These are phyloP conservation scores for Leccinum sublutescens DNA, from an alignment of 768 basidiomycete genomes.

Conservation along the genomic window DNA sequence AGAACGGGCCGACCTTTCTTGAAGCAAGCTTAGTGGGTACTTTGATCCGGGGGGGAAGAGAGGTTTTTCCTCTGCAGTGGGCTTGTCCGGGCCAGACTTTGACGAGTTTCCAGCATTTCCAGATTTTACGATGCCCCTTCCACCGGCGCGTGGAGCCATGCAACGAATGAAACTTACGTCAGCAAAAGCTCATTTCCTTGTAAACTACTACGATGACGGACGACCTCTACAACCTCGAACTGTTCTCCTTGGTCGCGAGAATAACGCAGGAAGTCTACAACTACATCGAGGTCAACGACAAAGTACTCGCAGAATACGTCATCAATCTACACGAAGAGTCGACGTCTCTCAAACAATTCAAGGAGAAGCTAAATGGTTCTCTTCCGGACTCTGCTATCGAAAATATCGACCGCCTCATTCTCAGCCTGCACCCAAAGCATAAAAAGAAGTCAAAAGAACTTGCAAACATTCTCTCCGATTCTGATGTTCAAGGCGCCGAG, in stretches of 20 bases:
- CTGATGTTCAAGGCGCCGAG: slow-evolving; percentile 42
- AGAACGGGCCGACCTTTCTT: slow-evolving; percentile 58
- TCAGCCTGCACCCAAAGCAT: slow-evolving; percentile 94
- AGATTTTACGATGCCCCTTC: slow-evolving; percentile 76
- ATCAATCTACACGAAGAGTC: slow-evolving; percentile 85
- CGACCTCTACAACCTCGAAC: slow-evolving; percentile 91
- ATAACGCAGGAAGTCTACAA: slow-evolving; percentile 94
- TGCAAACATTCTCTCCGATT: slow-evolving; percentile 37
- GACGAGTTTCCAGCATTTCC: slow-evolving; percentile 90
- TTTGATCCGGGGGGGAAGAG: slow-evolving; percentile 86
- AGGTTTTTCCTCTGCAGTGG: slow-evolving; percentile 43
- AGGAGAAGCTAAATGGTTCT: slow-evolving; percentile 70
- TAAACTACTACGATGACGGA: slow-evolving; percentile 50
- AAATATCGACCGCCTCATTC: slow-evolving; percentile 91
- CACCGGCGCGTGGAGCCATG: slow-evolving; percentile 52
- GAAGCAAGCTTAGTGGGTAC: slow-evolving; percentile 72
- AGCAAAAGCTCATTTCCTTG: slow-evolving; percentile 10
- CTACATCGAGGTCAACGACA: slow-evolving; percentile 82
- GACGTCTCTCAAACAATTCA: slow-evolving; percentile 78
- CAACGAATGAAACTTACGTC: slow-evolving; percentile 9
- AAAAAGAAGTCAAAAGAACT: slow-evolving; percentile 59
- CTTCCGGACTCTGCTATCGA: slow-evolving; percentile 91
- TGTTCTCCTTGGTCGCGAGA: slow-evolving; percentile 86
- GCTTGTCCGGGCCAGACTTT: slow-evolving; percentile 37
- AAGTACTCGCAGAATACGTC: slow-evolving; percentile 92